A percentile compares a stretch with the other conserved stretches of the same genome.
phyloP scores from a whole-genome alignment of 192 early-diverging fungal species.

The Coemansia sp. region DNA sequence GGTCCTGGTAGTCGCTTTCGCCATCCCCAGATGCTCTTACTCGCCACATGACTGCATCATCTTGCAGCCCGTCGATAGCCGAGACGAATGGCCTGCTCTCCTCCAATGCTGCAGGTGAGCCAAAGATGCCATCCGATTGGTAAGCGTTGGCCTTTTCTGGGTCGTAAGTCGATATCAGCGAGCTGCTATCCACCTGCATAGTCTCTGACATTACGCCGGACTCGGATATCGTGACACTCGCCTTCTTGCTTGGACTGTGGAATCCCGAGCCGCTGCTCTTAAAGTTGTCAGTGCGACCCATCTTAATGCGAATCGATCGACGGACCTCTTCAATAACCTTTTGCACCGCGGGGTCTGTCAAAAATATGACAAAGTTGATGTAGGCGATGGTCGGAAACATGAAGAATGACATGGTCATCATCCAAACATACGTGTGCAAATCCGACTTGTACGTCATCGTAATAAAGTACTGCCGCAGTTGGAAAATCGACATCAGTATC shows the following conservation, averaged over 20 bases:
- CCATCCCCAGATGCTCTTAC: slow-evolving; percentile 11
- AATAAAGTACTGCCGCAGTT: slow-evolving; percentile 14
- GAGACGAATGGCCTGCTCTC: slow-evolving; percentile 8
- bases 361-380: slow-evolving; percentile 33
- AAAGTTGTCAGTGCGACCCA: not conserved
- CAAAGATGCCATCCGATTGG: not conserved
- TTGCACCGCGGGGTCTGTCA: slow-evolving; percentile 27
- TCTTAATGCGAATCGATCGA: not conserved
- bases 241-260: slow-evolving; percentile 4
- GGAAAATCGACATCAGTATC: slow-evolving; percentile 11
- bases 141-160: not conserved
- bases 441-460: slow-evolving; percentile 25
- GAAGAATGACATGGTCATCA: slow-evolving; percentile 9
- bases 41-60: slow-evolving; percentile 23
- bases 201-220: not conserved
- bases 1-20: not conserved
- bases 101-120: slow-evolving; percentile 6
- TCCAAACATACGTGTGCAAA: not conserved
- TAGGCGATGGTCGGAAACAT: slow-evolving; percentile 3
- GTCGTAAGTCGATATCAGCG: not conserved
- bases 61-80: slow-evolving; percentile 8
- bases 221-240: slow-evolving; percentile 8
- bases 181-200: not conserved
- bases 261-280: not conserved
- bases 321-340: slow-evolving; percentile 20